Evolutionary conservation across 192 early-diverging fungal species (phyloP).

Genomic region (Rhizophlyctis rosea): DNA sequence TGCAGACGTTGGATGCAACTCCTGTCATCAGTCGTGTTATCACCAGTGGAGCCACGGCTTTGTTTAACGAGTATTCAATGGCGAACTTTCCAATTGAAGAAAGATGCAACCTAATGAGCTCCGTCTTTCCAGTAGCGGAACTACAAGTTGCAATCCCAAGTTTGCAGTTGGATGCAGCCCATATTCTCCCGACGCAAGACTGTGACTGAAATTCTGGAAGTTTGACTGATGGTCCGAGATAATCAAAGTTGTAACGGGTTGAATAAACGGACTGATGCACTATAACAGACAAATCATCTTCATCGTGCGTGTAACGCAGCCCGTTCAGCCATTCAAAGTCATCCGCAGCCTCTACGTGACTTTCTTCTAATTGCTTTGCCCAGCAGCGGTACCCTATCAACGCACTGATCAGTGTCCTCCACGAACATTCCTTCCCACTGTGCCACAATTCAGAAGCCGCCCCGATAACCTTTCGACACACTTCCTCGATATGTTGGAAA

Average conservation of each 20-base stretch:
- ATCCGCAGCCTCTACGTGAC: not conserved
- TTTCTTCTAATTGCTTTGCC: not conserved
- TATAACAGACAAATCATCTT: slow-evolving; percentile 12
- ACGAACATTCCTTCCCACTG: no score
- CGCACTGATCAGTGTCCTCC: not conserved
- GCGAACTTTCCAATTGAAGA: slow-evolving; percentile 14
- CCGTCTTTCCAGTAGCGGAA: slow-evolving; percentile 11
- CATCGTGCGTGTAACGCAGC: slow-evolving; percentile 11
- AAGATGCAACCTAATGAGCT: slow-evolving; percentile 8
- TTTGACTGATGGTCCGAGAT: not conserved
- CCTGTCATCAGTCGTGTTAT: slow-evolving; percentile 18
- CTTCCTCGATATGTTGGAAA: not conserved
- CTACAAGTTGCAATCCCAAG: slow-evolving; percentile 2
- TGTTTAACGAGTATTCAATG: slow-evolving; percentile 4
- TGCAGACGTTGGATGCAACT: slow-evolving; percentile 6
- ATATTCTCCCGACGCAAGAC: not conserved
- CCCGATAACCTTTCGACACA: no score
- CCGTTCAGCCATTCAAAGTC: slow-evolving; percentile 9
- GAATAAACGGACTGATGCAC: slow-evolving; percentile 6
- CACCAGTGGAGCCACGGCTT: not conserved
- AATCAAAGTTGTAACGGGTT: slow-evolving; percentile 17
- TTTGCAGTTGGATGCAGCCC: slow-evolving; percentile 4
- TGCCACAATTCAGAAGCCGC: not conserved
- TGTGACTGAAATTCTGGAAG: not conserved
- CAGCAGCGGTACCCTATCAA: slow-evolving; percentile 1